A percentile compares a stretch with the other conserved stretches of the same genome.
These are phyloP conservation scores for Metarhizium robertsii DNA, from an alignment of 2,329 filamentous ascomycete species.

Conservation along the genomic window DNA sequence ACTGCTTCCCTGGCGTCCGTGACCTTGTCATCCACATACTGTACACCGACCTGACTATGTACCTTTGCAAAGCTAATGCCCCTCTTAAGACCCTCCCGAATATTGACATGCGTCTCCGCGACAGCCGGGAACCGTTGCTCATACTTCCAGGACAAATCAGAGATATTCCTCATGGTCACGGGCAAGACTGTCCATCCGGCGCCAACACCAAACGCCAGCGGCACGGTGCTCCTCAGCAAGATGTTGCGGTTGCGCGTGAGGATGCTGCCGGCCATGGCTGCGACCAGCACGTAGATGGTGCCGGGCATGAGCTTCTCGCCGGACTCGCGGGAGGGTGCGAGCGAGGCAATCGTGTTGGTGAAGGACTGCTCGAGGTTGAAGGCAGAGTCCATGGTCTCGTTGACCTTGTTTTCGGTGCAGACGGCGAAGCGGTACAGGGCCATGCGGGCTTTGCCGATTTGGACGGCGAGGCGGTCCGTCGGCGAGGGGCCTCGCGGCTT, in stretches of 20 bases:
- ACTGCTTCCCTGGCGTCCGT: slow-evolving; percentile 64
- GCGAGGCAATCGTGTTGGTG: slow-evolving; percentile 77
- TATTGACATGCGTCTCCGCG: slow-evolving; percentile 68
- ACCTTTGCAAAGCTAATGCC: slow-evolving; percentile 66
- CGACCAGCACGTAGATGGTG: slow-evolving; percentile 82
- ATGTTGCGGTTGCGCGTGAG: slow-evolving; percentile 81
- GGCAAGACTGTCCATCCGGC: slow-evolving; percentile 81
- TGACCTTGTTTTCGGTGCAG: slow-evolving; percentile 71
- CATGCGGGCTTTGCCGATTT: slow-evolving; percentile 73
- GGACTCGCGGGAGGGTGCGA: slow-evolving; percentile 76
- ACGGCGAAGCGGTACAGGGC: slow-evolving; percentile 69
- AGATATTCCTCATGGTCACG: slow-evolving; percentile 81
- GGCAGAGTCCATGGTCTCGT: slow-evolving; percentile 68
- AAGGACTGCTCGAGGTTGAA: slow-evolving; percentile 84
- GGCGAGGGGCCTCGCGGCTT: slow-evolving; percentile 54
- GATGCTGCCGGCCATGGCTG: slow-evolving; percentile 91
- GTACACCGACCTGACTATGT: slow-evolving; percentile 60
- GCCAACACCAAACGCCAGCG: slow-evolving; percentile 69
- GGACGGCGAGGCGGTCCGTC: slow-evolving; percentile 77
- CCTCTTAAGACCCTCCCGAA: slow-evolving; percentile 59
- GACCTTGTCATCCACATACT: slow-evolving; percentile 74
- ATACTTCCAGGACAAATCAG: slow-evolving; percentile 81
- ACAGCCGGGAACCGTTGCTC: slow-evolving; percentile 82
- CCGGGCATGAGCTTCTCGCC: slow-evolving; percentile 88
- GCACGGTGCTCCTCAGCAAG: slow-evolving; percentile 66